Evolutionary conservation across 352 stramenopile species (phyloP).

Genomic region (Aphanomyces invadans): DNA sequence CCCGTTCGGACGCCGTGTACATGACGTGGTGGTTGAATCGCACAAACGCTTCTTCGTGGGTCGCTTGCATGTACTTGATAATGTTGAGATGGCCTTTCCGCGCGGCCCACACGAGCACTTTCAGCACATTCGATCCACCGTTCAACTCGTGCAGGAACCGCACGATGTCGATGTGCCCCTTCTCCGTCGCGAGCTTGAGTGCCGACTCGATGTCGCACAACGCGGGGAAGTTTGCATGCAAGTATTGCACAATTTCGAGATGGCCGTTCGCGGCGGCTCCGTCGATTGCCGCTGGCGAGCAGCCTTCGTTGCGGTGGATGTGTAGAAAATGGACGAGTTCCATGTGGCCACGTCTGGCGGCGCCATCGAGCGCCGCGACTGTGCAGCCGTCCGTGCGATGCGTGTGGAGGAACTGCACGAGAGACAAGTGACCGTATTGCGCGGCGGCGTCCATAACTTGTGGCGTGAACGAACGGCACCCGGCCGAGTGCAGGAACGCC

Average conservation of each 20-base stretch:
- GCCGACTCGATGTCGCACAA: background rate
- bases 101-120: slow-evolving; percentile 5
- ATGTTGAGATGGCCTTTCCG: slow-evolving; percentile 8
- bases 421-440: slow-evolving; percentile 22
- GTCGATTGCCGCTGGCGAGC: background rate
- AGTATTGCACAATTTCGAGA: background rate
- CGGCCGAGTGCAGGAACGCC: slow-evolving; percentile 16
- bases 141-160: background rate
- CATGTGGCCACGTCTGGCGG: background rate
- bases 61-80: slow-evolving; percentile 15
- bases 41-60: slow-evolving; percentile 1
- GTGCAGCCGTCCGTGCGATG: slow-evolving; percentile 20
- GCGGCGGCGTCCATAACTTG: slow-evolving; percentile 29
- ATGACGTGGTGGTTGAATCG: slow-evolving; percentile 11
- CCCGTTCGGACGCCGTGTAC: background rate
- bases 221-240: background rate
- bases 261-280: background rate
- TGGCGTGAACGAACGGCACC: background rate
- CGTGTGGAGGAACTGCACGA: slow-evolving; percentile 26
- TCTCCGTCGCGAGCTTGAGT: slow-evolving; percentile 5
- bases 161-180: slow-evolving; percentile 21
- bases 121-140: slow-evolving; percentile 4
- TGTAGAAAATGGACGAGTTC: background rate
- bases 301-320: background rate
- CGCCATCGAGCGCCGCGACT: background rate